Conservation (phyloP, 129 eudicot genomes). For the carrot (Daucus carota) region DNA sequence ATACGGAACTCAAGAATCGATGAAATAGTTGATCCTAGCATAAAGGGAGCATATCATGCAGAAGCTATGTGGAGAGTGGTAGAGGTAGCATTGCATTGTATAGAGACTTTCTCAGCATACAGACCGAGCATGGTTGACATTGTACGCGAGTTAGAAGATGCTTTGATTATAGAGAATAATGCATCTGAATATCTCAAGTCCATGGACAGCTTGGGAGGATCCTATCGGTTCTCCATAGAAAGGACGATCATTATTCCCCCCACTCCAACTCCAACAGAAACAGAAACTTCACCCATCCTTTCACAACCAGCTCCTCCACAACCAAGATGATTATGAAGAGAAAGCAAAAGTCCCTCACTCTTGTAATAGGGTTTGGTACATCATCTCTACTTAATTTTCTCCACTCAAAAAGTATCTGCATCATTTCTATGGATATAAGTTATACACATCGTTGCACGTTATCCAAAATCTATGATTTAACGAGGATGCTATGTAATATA, state of each 20-base stretch:
- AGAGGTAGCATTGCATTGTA: slow-evolving; percentile 80
- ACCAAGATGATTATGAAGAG: slow-evolving; percentile 47
- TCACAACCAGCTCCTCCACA: slow-evolving; percentile 71
- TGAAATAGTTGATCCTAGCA: slow-evolving; percentile 73
- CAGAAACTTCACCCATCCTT: slow-evolving; percentile 35
- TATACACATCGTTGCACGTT: neutral
- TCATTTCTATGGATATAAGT: neutral
- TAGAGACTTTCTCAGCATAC: slow-evolving; percentile 72
- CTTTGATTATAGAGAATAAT: slow-evolving; percentile 78
- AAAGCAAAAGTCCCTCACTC: slow-evolving; percentile 13
- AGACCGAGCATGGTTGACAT: slow-evolving; percentile 78
- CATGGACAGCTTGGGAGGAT: slow-evolving; percentile 76
- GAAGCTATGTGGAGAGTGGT: slow-evolving; percentile 94
- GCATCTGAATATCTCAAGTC: slow-evolving; percentile 88
- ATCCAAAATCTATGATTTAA: slow-evolving; percentile 1
- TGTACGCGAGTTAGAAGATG: slow-evolving; percentile 85
- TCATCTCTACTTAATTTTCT: neutral
- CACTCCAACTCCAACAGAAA: slow-evolving; percentile 38
- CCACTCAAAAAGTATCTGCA: neutral
- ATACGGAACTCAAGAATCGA: slow-evolving; percentile 74
- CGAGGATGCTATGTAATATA: neutral
- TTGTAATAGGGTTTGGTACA: slow-evolving; percentile 5
- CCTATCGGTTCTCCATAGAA: slow-evolving; percentile 69
- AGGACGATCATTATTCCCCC: slow-evolving; percentile 55
- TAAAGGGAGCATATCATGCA: slow-evolving; percentile 75